phyloP scores from a whole-genome alignment of 2,329 filamentous ascomycete genomes.

The Dothistroma septosporum region DNA sequence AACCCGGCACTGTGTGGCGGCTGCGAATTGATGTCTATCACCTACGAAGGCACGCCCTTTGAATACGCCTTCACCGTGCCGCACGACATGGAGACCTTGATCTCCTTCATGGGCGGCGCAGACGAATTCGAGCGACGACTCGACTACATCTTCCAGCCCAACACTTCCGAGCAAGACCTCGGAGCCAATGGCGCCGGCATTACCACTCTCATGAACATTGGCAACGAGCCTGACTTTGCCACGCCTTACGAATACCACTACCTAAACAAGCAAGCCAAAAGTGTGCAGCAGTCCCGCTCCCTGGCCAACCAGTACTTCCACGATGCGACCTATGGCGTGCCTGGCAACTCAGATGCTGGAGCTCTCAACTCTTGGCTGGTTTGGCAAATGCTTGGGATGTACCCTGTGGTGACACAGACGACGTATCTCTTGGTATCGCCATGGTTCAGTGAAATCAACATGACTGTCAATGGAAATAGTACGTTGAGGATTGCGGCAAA shows the following conservation, averaged over 20 bases:
- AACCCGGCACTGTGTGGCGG: constrained; percentile 41
- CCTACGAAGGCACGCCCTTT: constrained; percentile 43
- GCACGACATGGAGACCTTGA: constrained; percentile 41
- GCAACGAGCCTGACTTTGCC: constrained; percentile 35
- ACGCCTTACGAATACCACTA: constrained; percentile 35
- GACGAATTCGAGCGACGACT: constrained; percentile 39
- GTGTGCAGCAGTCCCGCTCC: constrained; percentile 23
- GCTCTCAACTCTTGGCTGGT: constrained; percentile 32
- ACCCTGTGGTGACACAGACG: constrained; percentile 31
- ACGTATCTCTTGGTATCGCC: constrained; percentile 35
- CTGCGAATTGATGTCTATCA: constrained; percentile 41
- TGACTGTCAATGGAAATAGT: constrained; percentile 28
- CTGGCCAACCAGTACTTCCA: constrained; percentile 32
- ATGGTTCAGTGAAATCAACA: constrained; percentile 31
- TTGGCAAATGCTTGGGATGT: constrained; percentile 36
- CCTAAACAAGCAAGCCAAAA: constrained; percentile 31
- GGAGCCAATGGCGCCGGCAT: constrained; percentile 37
- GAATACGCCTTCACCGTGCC: constrained; percentile 45
- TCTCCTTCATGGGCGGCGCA: constrained; percentile 42
- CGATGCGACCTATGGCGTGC: constrained; percentile 29
- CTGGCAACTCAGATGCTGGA: constrained; percentile 34
- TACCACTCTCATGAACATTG: constrained; percentile 36
- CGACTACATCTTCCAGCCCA: constrained; percentile 42
- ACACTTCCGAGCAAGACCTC: constrained; percentile 34
- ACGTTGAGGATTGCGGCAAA: constrained; percentile 47